phyloP scores from a whole-genome alignment of 1,284 basidiomycete genomes.

The Porogramme epimiltina region DNA sequence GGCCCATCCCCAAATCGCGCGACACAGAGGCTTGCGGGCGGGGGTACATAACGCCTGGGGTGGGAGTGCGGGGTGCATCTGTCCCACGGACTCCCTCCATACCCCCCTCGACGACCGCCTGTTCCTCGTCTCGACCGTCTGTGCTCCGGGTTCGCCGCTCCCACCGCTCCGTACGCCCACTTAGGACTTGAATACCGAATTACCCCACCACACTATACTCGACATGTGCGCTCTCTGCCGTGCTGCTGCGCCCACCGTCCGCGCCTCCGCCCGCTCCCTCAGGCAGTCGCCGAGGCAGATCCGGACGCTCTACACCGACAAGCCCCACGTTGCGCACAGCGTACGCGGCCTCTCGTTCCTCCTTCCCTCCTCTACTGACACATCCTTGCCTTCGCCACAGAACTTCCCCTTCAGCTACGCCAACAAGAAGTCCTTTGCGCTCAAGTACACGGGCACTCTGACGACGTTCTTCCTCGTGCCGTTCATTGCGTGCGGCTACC shows the following conservation, averaged over 20 bases:
- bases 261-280: constrained; percentile 7
- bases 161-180: neutral
- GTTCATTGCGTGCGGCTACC: constrained; percentile 30
- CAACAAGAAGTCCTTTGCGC: constrained; percentile 26
- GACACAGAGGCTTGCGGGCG: no score
- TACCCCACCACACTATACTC: neutral
- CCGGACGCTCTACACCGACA: constrained; percentile 15
- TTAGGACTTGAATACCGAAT: neutral
- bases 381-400: constrained; percentile 9
- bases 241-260: constrained; percentile 14
- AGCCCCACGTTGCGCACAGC: constrained; percentile 16
- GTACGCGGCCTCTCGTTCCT: constrained; percentile 8
- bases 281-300: constrained; percentile 9
- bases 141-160: constrained; percentile 5
- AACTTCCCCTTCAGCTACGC: constrained; percentile 34
- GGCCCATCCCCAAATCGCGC: neutral
- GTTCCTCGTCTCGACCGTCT: no score
- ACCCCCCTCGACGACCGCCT: no score
- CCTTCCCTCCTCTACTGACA: constrained; percentile 19
- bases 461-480: constrained; percentile 29
- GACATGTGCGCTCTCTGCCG: constrained; percentile 20
- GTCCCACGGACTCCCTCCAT: neutral
- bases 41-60: no score
- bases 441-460: constrained; percentile 24
- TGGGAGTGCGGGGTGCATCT: no score